Evolutionary conservation across 176 grass and related monocot genomes (phyloP).

Genomic region (Lolium rigidum): DNA sequence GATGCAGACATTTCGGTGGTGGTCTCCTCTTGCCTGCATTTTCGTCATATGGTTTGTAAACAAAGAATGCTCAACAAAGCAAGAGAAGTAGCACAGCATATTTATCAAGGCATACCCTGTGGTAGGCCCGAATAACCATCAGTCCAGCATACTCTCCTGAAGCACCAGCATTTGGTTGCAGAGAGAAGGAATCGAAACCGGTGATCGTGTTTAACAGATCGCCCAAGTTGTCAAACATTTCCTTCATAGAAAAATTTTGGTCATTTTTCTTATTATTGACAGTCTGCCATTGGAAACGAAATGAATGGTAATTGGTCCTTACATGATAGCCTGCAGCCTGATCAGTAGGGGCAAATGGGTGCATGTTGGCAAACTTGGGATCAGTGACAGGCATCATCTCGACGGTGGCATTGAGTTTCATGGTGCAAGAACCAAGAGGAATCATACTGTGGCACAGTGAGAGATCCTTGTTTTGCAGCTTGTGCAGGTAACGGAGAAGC

Average conservation of each 20-base stretch:
- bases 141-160: conserved; percentile 97
- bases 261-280: neutral
- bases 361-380: conserved; percentile 86
- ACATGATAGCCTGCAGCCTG: conserved; percentile 94
- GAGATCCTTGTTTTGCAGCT: conserved; percentile 90
- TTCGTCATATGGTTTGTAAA: conserved; percentile 35
- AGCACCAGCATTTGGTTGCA: conserved; percentile 99
- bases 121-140: conserved; percentile 99
- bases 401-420: conserved; percentile 97
- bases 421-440: conserved; percentile 97
- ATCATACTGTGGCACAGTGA: conserved; percentile 99
- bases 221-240: conserved; percentile 99
- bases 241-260: conserved; percentile 49
- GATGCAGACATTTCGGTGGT: conserved; percentile 95
- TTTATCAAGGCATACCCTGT: conserved; percentile 53
- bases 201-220: conserved; percentile 85
- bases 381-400: conserved; percentile 99
- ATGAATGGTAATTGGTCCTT: conserved; percentile 19
- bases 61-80: conserved; percentile 39
- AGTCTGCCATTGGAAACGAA: neutral
- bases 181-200: conserved; percentile 97
- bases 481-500: conserved; percentile 93
- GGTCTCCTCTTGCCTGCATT: conserved; percentile 87
- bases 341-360: conserved; percentile 88
- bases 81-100: neutral